phyloP scores from a whole-genome alignment of 2,329 filamentous ascomycete genomes.

The Phialophora macrospora region DNA sequence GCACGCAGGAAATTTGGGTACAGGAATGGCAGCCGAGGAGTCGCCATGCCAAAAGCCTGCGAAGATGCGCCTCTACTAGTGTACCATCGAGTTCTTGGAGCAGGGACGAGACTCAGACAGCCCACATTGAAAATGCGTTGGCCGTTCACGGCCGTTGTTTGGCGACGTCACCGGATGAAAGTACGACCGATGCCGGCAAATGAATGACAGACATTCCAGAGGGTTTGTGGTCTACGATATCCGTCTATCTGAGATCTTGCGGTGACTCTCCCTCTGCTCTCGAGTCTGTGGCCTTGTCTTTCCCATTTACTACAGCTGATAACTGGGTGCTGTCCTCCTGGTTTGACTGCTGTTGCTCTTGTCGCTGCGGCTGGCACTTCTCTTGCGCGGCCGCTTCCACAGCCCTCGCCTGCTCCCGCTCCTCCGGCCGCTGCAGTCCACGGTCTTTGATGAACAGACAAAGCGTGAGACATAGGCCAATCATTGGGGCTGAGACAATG shows the following conservation, averaged over 20 bases:
- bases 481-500: constrained; percentile 60
- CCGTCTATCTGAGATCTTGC: neutral
- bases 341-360: constrained; percentile 6
- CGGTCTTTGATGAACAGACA: constrained; percentile 59
- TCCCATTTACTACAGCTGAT: neutral
- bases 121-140: neutral
- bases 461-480: constrained; percentile 56
- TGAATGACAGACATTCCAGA: neutral
- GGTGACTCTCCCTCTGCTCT: neutral
- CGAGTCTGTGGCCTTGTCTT: neutral
- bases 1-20: constrained; percentile 70
- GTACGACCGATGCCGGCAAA: neutral
- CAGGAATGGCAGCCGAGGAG: constrained; percentile 67
- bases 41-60: constrained; percentile 57
- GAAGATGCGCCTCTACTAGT: neutral
- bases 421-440: constrained; percentile 46
- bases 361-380: neutral
- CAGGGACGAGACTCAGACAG: neutral
- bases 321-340: neutral
- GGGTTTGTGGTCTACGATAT: neutral
- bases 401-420: constrained; percentile 12
- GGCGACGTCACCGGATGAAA: neutral
- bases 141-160: neutral
- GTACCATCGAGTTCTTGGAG: neutral
- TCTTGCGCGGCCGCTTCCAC: neutral